These are phyloP conservation scores for Candida tropicalis DNA, from an alignment of 1,139 yeast genomes.

Conservation along the genomic window DNA sequence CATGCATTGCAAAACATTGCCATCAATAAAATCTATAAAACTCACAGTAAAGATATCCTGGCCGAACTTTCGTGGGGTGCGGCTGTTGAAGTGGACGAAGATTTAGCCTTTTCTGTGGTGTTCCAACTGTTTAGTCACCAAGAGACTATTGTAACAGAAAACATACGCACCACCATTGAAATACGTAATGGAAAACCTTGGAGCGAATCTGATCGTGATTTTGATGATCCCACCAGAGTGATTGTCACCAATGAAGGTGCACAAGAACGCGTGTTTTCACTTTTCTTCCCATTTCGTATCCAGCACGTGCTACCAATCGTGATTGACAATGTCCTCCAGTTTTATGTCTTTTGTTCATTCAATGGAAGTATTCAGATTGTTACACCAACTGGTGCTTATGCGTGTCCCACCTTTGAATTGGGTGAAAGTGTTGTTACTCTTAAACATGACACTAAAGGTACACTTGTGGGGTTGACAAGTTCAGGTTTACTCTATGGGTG, in stretches of 20 bases:
- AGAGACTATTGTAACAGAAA: too few relatives aligned
- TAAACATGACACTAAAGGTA: conserved; percentile 49
- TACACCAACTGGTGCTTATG: conserved; percentile 56
- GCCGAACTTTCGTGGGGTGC: conserved; percentile 28
- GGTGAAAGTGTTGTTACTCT: conserved; percentile 58
- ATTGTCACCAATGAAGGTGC: conserved; percentile 25
- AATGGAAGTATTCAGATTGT: conserved; percentile 72
- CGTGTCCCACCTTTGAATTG: conserved; percentile 57
- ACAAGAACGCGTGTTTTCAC: conserved; percentile 24
- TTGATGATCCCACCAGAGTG: conserved; percentile 49
- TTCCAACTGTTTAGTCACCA: conserved; percentile 30
- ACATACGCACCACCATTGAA: conserved; percentile 33
- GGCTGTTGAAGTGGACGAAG: conserved; percentile 41
- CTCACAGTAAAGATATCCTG: conserved; percentile 22
- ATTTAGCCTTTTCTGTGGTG: conserved; percentile 41
- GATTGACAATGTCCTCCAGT: conserved; percentile 29
- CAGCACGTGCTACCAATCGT: conserved; percentile 44
- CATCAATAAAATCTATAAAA: conserved; percentile 26
- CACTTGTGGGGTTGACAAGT: conserved; percentile 57
- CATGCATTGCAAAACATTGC: conserved; percentile 36
- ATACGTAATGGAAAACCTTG: conserved; percentile 49
- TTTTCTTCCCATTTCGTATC: conserved; percentile 45
- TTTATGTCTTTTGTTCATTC: conserved; percentile 68
- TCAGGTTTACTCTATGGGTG: conserved; percentile 53
- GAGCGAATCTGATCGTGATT: conserved; percentile 40